Evolutionary conservation across 129 eudicot species (phyloP), one percentile per base, ranked within the genome.

Genomic region (Tagetes patula): DNA sequence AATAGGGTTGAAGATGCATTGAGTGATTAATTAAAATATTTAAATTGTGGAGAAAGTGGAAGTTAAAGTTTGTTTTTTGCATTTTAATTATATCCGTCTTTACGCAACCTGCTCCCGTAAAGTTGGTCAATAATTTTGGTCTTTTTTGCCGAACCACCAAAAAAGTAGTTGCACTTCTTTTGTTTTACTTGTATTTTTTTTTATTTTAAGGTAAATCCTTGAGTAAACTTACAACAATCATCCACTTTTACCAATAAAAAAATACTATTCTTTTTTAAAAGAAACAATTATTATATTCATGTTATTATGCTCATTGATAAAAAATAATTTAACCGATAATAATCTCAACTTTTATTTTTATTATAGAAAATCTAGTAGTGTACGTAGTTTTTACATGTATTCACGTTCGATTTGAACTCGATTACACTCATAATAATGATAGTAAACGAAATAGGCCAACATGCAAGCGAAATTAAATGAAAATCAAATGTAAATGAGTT

Each of bases 41-140:
- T 13, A 37, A 59, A 60, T 9, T 31, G 32, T 39, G 6, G 3
- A 43, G 27, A 69, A 77, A 77, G 75, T 27, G 62, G 75, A 45
- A 69, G 64, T 43, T 69, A 76, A 67, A 76, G 80, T 20, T 53
- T 65, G 3, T n/a, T 20, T 5, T 20, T 54, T 54, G 49, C 70
- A 20, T 20, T 20, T 20, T 20, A 27, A 36, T 38, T 49, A 5
- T 73, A 12, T 31, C 4, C 71, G 72, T 75, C 79, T 75, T 75
- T 75, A 75, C 71, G 79, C 79, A 49, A 64, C 79, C 79, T 75
- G 72, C 79, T 75, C 79, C 79, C 72, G 54, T 65, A 75, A 75
- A 75, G 79, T 75, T 75, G 72, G 65, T 54, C 64, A 39, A 39
- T 50, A 65, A 36, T 52, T 75, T 55, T 41, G 56, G 72, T 53